Base-by-base conservation (phyloP, 2,329 filamentous ascomycete species). In the Herpotrichia juniperi region DNA sequence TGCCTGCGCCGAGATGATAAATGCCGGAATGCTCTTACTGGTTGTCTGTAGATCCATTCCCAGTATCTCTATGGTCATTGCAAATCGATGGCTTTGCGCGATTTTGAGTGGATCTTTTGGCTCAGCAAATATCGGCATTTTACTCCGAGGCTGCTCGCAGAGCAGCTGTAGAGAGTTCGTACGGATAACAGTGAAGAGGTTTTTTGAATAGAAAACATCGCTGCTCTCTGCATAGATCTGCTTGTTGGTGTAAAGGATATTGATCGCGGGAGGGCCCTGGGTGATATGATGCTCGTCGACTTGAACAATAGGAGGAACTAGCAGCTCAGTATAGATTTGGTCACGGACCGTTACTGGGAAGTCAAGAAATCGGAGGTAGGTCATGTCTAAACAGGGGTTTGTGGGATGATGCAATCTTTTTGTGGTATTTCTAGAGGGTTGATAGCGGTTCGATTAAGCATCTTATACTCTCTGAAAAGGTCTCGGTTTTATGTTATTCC, bases 161-260 rank as follows among this genome's bases (percentile, higher is more conserved):
- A 40, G 37, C 12, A 40, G 25, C 10, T 9, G 10, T 30, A 19
- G 7, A 25, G 12, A 21, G 26, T 55, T 50, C 4, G 35, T 30
- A n/a, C 17, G 10, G 31, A 59, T 28, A 16, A 46, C 17, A 11
- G 44, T 47, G 31, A 59, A 54, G 10, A 59, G 46, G 14, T 59
- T 59, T 19, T 42, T 51, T 1, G 48, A 16, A 26, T 59, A 56
- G 40, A 56, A 44, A 3, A 54, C 26, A 16, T 54, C 30, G 50
- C 47, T 52, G 24, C 51, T 54, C 35, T 59, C 56, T 7, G 45
- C 43, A 39, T 56, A 46, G n/a, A 59, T 45, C 30, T 54, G 50
- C 24, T 46, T 50, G 42, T 52, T 59, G 21, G 48, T 45, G 48
- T 59, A 54, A 9, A 59, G 24, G n/a, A 56, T 52, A 14, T 28